phyloP scores from a whole-genome alignment of 257 asterid species.

The Fraxinus anomala region DNA sequence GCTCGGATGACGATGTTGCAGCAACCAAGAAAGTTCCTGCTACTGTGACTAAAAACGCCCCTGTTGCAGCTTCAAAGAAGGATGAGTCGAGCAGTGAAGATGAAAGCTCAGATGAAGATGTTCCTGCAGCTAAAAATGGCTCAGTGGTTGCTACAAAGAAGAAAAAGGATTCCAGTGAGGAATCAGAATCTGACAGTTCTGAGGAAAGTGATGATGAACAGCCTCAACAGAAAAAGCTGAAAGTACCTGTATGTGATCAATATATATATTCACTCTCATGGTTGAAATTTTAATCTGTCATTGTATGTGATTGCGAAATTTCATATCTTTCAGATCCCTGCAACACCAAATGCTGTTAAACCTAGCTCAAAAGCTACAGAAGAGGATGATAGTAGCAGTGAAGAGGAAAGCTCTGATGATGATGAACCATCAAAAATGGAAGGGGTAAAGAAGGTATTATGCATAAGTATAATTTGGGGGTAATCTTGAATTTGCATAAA shows the following conservation, averaged over 20 bases:
- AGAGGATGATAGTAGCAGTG: constrained; percentile 33
- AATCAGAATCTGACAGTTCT: constrained; percentile 43
- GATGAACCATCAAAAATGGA: constrained; percentile 23
- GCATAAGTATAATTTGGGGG: background rate
- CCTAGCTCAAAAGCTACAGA: constrained; percentile 13
- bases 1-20: constrained; percentile 37
- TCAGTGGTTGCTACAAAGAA: constrained; percentile 24
- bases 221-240: constrained; percentile 51
- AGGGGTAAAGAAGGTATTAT: constrained; percentile 24
- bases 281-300: background rate
- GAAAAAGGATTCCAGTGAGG: constrained; percentile 35
- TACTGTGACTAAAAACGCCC: constrained; percentile 24
- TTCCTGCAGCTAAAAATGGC: constrained; percentile 11
- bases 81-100: constrained; percentile 23
- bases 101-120: constrained; percentile 39
- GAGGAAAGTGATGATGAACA: constrained; percentile 58
- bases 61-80: constrained; percentile 31
- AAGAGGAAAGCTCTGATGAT: constrained; percentile 41
- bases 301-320: background rate
- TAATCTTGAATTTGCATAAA: background rate
- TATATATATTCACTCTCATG: background rate
- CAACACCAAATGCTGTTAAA: constrained; percentile 19
- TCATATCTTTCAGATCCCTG: constrained; percentile 16
- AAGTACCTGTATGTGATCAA: constrained; percentile 32
- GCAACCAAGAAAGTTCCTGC: constrained; percentile 32